These are phyloP conservation scores for Malus asiatica DNA, from an alignment of 306 rosid species.

Conservation along the genomic window DNA sequence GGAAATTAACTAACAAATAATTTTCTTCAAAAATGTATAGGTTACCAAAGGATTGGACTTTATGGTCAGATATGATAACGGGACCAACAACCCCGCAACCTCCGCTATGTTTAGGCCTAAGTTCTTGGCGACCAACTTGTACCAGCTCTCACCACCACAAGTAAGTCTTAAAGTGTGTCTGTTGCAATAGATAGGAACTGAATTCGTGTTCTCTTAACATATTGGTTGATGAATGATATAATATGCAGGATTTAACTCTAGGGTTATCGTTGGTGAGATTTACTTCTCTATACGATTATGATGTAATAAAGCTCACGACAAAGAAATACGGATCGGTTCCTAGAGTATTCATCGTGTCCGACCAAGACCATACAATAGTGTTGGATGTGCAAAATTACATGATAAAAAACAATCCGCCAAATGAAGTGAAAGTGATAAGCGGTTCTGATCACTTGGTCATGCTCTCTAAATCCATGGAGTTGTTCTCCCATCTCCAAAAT, in stretches of 20 bases:
- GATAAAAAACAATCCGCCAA: background rate
- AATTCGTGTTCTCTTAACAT: too few relatives aligned
- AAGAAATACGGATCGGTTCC: background rate
- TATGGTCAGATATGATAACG: background rate
- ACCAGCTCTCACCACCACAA: constrained; percentile 33
- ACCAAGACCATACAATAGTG: constrained; percentile 6
- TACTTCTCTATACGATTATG: too few relatives aligned
- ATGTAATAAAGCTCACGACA: too few relatives aligned
- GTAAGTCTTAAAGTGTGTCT: constrained; percentile 2
- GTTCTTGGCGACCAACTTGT: constrained; percentile 9
- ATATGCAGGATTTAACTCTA: too few relatives aligned
- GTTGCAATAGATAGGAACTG: too few relatives aligned
- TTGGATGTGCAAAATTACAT: constrained; percentile 14
- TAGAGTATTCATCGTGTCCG: constrained; percentile 2
- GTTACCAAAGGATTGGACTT: background rate
- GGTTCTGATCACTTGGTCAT: constrained; percentile 42
- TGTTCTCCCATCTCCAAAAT: constrained; percentile 20
- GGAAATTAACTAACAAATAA: too few relatives aligned
- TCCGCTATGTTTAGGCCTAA: constrained; percentile 14
- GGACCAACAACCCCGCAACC: background rate
- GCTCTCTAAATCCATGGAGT: constrained; percentile 28
- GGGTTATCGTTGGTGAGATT: too few relatives aligned
- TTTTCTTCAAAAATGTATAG: background rate
- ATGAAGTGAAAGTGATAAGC: constrained; percentile 4
- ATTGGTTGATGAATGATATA: too few relatives aligned